Conservation (phyloP, 371 early-diverging fungal genomes). For the Rhizopus stolonifer region DNA sequence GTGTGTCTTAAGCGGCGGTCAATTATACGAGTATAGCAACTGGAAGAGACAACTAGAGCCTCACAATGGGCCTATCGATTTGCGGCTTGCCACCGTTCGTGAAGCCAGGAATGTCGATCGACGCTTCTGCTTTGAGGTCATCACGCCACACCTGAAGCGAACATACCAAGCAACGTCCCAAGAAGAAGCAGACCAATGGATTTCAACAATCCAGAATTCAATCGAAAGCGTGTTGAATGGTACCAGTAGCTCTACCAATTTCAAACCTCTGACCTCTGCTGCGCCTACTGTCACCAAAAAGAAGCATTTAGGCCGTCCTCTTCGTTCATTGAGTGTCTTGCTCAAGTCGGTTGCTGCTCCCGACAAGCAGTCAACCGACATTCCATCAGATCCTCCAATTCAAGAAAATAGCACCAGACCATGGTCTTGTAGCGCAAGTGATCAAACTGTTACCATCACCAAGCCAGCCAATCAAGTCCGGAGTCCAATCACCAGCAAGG, state of each 20-base stretch:
- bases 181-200: slow-evolving; percentile 71
- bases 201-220: slow-evolving; percentile 66
- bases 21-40: slow-evolving; percentile 70
- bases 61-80: slow-evolving; percentile 64
- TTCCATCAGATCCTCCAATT: neutral
- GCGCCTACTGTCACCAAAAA: neutral
- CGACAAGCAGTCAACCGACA: neutral
- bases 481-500: too few species aligned
- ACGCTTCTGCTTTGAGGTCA: slow-evolving; percentile 78
- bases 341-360: slow-evolving; percentile 20
- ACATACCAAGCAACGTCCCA: slow-evolving; percentile 74
- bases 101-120: slow-evolving; percentile 70
- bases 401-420: neutral
- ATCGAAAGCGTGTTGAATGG: slow-evolving; percentile 69
- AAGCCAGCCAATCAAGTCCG: too few species aligned
- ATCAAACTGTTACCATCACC: neutral
- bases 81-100: slow-evolving; percentile 76
- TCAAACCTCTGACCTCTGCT: neutral
- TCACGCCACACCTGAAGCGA: slow-evolving; percentile 63
- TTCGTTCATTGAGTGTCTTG: slow-evolving; percentile 19
- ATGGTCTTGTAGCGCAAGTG: too few species aligned
- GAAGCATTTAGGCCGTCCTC: neutral
- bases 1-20: slow-evolving; percentile 76
- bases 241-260: slow-evolving; percentile 40
- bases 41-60: slow-evolving; percentile 70